Evolutionary conservation across 306 rosid genomes (phyloP).

Genomic region (Rubus parviflorus): DNA sequence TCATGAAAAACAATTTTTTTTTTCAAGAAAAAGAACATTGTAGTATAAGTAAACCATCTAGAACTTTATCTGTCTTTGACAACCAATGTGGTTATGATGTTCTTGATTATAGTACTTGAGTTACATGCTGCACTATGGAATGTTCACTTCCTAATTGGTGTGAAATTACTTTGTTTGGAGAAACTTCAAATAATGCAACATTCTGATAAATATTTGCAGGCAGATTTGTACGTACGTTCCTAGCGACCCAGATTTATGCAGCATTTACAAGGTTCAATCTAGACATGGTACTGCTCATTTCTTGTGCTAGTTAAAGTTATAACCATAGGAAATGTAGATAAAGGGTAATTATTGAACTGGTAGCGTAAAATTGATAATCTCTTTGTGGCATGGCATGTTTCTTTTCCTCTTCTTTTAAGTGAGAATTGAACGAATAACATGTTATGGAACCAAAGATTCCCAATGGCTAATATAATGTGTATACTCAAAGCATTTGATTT

Average conservation of each 20-base stretch:
- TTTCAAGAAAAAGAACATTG: neutral
- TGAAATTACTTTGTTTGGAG: neutral
- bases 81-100: neutral
- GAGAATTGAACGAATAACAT: neutral
- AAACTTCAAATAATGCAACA: constrained; percentile 7
- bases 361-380: neutral
- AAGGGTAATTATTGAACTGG: neutral
- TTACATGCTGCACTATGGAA: neutral
- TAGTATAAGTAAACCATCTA: neutral
- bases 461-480: no score
- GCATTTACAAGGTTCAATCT: constrained; percentile 45
- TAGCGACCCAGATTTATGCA: constrained; percentile 70
- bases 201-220: constrained; percentile 59
- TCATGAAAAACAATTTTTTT: neutral
- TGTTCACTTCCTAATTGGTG: neutral
- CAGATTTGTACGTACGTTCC: constrained; percentile 82
- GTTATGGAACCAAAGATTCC: neutral
- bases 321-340: neutral
- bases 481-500: neutral
- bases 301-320: neutral
- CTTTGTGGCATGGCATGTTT: neutral
- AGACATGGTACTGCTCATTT: constrained; percentile 53
- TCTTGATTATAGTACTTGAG: neutral
- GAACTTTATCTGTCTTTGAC: neutral
- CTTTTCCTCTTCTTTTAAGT: neutral